Evolutionary conservation across 2,329 filamentous ascomycete genomes (phyloP).

Genomic region (Davidsoniella eucalypti): DNA sequence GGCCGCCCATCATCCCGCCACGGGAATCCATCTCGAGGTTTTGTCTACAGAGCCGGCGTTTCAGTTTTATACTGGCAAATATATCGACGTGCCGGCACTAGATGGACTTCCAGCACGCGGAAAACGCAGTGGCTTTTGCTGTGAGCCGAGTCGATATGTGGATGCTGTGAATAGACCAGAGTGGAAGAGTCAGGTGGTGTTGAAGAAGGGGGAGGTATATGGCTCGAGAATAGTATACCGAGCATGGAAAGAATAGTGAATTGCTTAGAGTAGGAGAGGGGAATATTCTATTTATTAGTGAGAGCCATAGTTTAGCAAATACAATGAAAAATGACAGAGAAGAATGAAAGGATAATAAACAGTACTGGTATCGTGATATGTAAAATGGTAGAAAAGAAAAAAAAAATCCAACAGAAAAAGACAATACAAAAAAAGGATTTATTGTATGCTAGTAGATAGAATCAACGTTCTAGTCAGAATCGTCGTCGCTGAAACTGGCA

Average conservation of each 20-base stretch:
- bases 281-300: not conserved
- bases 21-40: constrained; percentile 69
- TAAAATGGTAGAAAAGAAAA: not conserved
- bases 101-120: constrained; percentile 46
- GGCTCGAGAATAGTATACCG: constrained; percentile 70
- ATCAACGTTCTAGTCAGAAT: not conserved
- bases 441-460: not conserved
- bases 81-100: constrained; percentile 58
- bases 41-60: constrained; percentile 87
- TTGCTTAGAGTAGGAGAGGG: not conserved
- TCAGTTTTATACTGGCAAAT: constrained; percentile 89
- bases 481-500: not conserved
- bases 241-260: constrained; percentile 53
- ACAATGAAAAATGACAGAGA: not conserved
- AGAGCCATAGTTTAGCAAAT: not conserved
- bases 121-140: constrained; percentile 64
- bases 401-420: not conserved
- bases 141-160: constrained; percentile 82
- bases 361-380: not conserved
- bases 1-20: constrained; percentile 55
- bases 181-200: constrained; percentile 61
- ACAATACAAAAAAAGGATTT: not conserved
- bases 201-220: constrained; percentile 75
- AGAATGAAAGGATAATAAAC: not conserved
- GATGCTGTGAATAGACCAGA: constrained; percentile 71